These are phyloP conservation scores for Teratosphaeria gauchensis DNA, from an alignment of 2,329 filamentous ascomycete species.

Conservation along the genomic window DNA sequence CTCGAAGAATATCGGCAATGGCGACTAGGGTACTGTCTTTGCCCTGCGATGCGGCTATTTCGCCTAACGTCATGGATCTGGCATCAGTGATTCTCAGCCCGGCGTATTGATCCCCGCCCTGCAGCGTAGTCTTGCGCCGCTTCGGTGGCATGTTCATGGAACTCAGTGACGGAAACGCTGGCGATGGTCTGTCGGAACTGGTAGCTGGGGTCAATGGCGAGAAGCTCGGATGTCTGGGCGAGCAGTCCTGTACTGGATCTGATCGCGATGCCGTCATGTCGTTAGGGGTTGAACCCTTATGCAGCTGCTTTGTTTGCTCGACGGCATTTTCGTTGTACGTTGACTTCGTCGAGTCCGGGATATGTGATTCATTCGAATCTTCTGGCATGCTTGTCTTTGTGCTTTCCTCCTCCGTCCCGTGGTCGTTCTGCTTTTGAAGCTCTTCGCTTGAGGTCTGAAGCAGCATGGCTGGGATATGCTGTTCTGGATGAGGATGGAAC, in stretches of 20 bases:
- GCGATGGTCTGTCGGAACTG: neutral
- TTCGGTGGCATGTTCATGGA: neutral
- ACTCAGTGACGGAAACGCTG: neutral
- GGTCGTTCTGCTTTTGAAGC: neutral
- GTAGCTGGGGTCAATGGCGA: neutral
- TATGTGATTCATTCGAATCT: neutral
- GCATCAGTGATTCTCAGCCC: too few species aligned
- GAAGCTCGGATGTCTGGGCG: neutral
- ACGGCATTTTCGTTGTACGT: neutral
- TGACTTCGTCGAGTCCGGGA: neutral
- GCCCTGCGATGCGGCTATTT: too few species aligned
- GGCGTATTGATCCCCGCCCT: too few species aligned
- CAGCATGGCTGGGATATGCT: neutral
- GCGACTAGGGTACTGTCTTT: too few species aligned
- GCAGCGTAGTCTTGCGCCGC: neutral
- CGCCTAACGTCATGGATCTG: neutral
- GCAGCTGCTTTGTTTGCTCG: neutral
- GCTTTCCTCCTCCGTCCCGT: neutral
- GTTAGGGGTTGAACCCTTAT: too few species aligned
- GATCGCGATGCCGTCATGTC: neutral
- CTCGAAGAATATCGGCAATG: neutral
- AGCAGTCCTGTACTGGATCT: neutral
- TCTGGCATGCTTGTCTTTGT: neutral
- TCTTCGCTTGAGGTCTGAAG: too few species aligned
- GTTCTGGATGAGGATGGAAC: neutral